phyloP scores from a whole-genome alignment of 768 basidiomycete species.

The Suillus bovinus region DNA sequence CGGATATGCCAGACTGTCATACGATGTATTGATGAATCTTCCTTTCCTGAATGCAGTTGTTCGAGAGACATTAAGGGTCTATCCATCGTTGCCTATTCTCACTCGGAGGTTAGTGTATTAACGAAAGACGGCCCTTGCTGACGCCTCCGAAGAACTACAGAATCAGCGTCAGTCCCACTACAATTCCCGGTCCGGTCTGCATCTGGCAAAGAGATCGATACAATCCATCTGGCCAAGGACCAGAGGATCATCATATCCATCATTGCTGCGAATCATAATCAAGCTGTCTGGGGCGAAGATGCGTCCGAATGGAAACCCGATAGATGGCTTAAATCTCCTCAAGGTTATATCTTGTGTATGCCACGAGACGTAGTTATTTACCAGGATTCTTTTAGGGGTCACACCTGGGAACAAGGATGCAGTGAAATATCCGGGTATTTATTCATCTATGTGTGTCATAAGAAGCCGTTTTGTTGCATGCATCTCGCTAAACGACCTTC shows the following conservation, averaged over 20 bases:
- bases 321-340: slow-evolving; percentile 39
- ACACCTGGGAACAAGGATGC: slow-evolving; percentile 12
- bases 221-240: slow-evolving; percentile 40
- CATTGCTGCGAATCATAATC: slow-evolving; percentile 41
- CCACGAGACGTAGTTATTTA: neutral
- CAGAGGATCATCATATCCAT: slow-evolving; percentile 46
- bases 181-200: slow-evolving; percentile 16
- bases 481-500: neutral
- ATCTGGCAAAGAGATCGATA: slow-evolving; percentile 19
- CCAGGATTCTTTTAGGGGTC: neutral
- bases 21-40: slow-evolving; percentile 38
- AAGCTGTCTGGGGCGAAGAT: slow-evolving; percentile 45
- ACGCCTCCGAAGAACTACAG: slow-evolving; percentile 31
- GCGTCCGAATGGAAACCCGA: slow-evolving; percentile 47
- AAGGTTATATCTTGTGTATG: neutral
- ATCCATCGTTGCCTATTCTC: slow-evolving; percentile 43
- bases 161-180: slow-evolving; percentile 41
- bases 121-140: neutral
- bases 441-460: slow-evolving; percentile 41
- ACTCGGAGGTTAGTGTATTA: slow-evolving; percentile 36
- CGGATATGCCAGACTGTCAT: slow-evolving; percentile 36
- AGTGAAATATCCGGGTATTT: slow-evolving; percentile 41
- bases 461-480: neutral
- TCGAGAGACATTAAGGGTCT: slow-evolving; percentile 43
- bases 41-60: slow-evolving; percentile 41